Evolutionary conservation across 306 rosid species (phyloP), one percentile per base, ranked within the genome.

Genomic region (Cucumis melo): DNA sequence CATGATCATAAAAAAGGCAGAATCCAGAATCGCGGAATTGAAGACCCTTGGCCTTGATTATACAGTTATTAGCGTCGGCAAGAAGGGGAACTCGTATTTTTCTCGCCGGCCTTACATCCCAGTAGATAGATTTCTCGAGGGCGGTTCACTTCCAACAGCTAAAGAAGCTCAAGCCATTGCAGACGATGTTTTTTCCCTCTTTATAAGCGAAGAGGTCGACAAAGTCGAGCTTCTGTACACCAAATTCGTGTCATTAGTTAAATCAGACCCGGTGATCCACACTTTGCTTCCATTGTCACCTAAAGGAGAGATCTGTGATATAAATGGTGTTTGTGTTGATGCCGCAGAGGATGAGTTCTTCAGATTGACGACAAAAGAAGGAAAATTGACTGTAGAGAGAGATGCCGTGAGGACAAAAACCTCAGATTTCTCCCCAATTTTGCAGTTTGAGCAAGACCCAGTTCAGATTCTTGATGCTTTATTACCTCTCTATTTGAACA

Each of bases 151-250:
- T 14, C 97, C 98, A 1, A 93, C 98, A 4, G 96, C 97, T 1
- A 93, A 93, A 79, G 98, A 93, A 76, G 97, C 98, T 38, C 98
- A 93, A 44, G 87, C 98, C 50, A 93, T 93, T 11, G 98, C 98
- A 0, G 98, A 93, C 48, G 93, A 93, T 71, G 92, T 87, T 46
- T 93, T 93, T 83, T 88, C 98, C 10, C 89, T 93, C 41, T 93
- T 93, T 59, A 83, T 91, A 2, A 89, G 93, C 59, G 97, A 91
- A 65, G 98, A 93, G 66, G 97, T 91, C 9, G 97, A 93, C 76
- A 93, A 93, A 71, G 97, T 91, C 21, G 98, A 93, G 77, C 93
- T 91, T 67, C 59, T 93, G 63, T 93, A 91, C 85, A 89, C 98
- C 0, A 93, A 93, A 29, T 93, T 93, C 59, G 93, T 93, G 78